Evolutionary conservation across 306 rosid genomes (phyloP).

Genomic region (Malus asiatica): DNA sequence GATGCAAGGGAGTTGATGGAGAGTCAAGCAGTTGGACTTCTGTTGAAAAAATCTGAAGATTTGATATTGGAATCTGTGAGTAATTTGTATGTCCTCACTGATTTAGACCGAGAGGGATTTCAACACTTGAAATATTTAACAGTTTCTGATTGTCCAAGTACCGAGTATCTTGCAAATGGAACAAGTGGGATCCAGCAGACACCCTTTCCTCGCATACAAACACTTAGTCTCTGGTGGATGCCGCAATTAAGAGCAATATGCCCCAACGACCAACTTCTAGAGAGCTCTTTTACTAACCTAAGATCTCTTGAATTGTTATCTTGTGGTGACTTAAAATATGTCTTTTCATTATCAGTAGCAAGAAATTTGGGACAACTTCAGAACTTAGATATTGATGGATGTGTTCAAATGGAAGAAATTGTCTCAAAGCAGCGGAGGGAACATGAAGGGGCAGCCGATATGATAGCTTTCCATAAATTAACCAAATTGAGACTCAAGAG

Average conservation of each 20-base stretch:
- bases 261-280: background rate
- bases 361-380: background rate
- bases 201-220: background rate
- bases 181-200: background rate
- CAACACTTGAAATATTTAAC: fast-evolving
- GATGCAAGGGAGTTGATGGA: background rate
- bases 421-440: background rate
- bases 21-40: background rate
- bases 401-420: background rate
- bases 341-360: background rate
- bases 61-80: fast-evolving
- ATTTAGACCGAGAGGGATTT: background rate
- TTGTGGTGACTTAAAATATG: background rate
- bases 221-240: fast-evolving
- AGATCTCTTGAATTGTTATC: fast-evolving
- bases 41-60: background rate
- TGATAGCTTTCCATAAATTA: background rate
- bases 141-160: fast-evolving
- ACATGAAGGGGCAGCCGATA: background rate
- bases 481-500: fast-evolving
- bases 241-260: background rate
- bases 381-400: fast-evolving
- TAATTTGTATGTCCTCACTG: background rate
- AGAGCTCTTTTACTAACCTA: background rate
- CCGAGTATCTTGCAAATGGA: background rate